Percentiles rank a stretch among this genome's conserved stretches.
phyloP scores from a whole-genome alignment of 2,329 filamentous ascomycete species.

The Aspergillus pseudoglaucus region DNA sequence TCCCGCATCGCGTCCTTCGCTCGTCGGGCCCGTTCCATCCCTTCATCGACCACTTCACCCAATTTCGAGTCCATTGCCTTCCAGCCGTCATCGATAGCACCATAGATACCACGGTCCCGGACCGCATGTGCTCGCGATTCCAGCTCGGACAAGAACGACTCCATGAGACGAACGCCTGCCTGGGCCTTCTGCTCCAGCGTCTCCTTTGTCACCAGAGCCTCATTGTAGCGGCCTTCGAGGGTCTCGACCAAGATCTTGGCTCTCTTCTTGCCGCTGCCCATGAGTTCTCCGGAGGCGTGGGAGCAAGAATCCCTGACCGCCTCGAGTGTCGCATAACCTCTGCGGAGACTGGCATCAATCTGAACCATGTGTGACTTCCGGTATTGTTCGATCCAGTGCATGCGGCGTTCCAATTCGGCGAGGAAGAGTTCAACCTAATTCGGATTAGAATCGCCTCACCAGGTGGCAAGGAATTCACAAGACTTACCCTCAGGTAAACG shows the following conservation, averaged over 20 bases:
- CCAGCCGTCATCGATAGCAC: conserved; percentile 71
- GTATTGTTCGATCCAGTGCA: conserved; percentile 85
- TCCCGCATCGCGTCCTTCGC: conserved; percentile 78
- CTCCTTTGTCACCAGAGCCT: conserved; percentile 74
- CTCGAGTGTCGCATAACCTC: conserved; percentile 78
- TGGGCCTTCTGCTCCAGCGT: conserved; percentile 88
- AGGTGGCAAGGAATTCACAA: neutral
- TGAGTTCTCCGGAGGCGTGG: conserved; percentile 79
- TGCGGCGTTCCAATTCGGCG: conserved; percentile 73
- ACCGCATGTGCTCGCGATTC: conserved; percentile 76
- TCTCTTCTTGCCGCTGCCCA: conserved; percentile 77
- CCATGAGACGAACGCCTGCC: conserved; percentile 78
- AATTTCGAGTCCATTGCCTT: conserved; percentile 75
- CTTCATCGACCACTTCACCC: conserved; percentile 70
- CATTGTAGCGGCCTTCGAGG: conserved; percentile 78
- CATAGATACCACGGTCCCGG: conserved; percentile 67
- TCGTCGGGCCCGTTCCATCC: conserved; percentile 72
- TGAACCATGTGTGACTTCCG: conserved; percentile 73
- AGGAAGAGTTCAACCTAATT: conserved; percentile 48
- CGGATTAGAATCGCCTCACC: conserved; percentile 4
- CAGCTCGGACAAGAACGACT: conserved; percentile 76
- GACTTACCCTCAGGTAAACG: conserved; percentile 36
- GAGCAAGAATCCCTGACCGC: conserved; percentile 83
- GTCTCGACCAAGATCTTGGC: conserved; percentile 89
- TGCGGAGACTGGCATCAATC: conserved; percentile 74